A percentile compares a stretch with the other conserved stretches of the same genome.
Evolutionary conservation across 176 grass and related monocot genomes (phyloP).

Genomic region (Secale cereale): DNA sequence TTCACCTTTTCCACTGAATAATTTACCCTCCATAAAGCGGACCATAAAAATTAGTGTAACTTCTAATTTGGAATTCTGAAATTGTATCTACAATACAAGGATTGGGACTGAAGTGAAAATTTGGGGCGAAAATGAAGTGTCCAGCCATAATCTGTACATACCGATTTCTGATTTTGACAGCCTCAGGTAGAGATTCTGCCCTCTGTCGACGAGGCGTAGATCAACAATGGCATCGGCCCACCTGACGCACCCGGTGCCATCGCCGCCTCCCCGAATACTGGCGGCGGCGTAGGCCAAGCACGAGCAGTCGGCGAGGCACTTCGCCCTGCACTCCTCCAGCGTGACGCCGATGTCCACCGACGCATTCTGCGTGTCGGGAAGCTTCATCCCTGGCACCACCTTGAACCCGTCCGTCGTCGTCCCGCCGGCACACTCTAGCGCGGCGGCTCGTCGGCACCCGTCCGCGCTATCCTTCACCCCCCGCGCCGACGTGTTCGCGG

Average conservation of each 20-base stretch:
- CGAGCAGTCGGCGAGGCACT: slow-evolving; percentile 46
- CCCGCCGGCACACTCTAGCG: background rate
- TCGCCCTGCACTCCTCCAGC: slow-evolving; percentile 21
- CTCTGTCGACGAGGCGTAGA: slow-evolving; percentile 12
- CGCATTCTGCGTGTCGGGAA: slow-evolving; percentile 28
- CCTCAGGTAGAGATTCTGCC: slow-evolving; percentile 30
- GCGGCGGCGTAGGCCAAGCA: slow-evolving; percentile 55
- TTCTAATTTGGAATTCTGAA: background rate
- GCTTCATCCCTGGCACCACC: slow-evolving; percentile 36
- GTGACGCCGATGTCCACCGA: background rate
- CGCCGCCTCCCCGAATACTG: background rate
- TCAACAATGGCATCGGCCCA: slow-evolving; percentile 4
- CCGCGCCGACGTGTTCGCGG: background rate
- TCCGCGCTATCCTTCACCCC: background rate
- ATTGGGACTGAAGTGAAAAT: too few relatives aligned
- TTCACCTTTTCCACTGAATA: background rate
- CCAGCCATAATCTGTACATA: background rate
- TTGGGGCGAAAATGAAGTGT: too few relatives aligned
- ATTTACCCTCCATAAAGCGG: background rate
- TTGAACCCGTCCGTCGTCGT: slow-evolving; percentile 27
- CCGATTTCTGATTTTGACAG: slow-evolving; percentile 6
- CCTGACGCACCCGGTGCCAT: slow-evolving; percentile 10
- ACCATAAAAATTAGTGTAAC: too few relatives aligned
- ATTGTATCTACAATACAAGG: background rate
- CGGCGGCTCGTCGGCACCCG: slow-evolving; percentile 33